phyloP scores from a whole-genome alignment of 108 stramenopile genomes.

The Nitzschia inconspicua region DNA sequence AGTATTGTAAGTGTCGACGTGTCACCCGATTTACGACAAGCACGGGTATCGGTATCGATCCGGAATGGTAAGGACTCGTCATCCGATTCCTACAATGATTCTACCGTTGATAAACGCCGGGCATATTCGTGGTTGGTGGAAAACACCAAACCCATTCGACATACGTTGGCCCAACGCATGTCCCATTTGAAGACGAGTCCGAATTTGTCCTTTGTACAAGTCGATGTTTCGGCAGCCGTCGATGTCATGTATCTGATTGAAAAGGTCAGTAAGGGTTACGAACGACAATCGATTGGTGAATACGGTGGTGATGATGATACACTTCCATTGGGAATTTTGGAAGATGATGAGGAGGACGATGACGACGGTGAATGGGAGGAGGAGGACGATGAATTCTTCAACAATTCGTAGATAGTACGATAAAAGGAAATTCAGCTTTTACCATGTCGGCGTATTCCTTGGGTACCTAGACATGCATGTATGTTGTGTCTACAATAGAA shows the following conservation, averaged over 20 bases:
- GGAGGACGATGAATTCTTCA: slow-evolving; percentile 12
- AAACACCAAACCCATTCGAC: slow-evolving; percentile 69
- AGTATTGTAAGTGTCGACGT: slow-evolving; percentile 78
- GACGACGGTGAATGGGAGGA: slow-evolving; percentile 35
- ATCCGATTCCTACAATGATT: slow-evolving; percentile 4
- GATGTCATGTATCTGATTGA: slow-evolving; percentile 91
- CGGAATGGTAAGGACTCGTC: slow-evolving; percentile 18
- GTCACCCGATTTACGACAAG: slow-evolving; percentile 82
- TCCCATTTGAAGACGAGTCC: slow-evolving; percentile 82
- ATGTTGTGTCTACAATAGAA: too few relatives aligned
- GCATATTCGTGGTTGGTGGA: slow-evolving; percentile 83
- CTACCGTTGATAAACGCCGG: slow-evolving; percentile 61
- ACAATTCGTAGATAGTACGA: too few relatives aligned
- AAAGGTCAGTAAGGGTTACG: slow-evolving; percentile 59
- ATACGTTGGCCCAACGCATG: slow-evolving; percentile 75
- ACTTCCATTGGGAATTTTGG: too few relatives aligned
- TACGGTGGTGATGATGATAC: slow-evolving; percentile 30
- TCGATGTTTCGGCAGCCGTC: slow-evolving; percentile 86
- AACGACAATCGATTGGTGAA: slow-evolving; percentile 47
- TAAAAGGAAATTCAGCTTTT: too few relatives aligned
- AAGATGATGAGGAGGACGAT: slow-evolving; percentile 57
- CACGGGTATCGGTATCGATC: slow-evolving; percentile 78
- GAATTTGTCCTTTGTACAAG: slow-evolving; percentile 79
- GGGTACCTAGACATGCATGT: too few relatives aligned
- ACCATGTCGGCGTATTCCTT: too few relatives aligned